phyloP scores from a whole-genome alignment of 2,329 filamentous ascomycete species.

The Fusarium equiseti region DNA sequence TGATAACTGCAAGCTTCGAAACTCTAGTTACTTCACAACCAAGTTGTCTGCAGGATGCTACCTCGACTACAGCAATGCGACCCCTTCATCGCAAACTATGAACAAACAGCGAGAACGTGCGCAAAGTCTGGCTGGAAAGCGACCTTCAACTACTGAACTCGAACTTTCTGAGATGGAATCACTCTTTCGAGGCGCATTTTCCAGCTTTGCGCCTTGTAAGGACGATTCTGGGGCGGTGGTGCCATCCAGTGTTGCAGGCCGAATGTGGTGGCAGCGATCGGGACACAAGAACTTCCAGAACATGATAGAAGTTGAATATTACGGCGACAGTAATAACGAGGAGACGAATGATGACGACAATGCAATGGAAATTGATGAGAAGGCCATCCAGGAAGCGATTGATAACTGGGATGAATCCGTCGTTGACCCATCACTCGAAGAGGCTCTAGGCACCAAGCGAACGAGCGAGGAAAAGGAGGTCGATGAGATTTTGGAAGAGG shows the following conservation, averaged over 20 bases:
- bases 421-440: constrained; percentile 69
- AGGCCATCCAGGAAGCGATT: constrained; percentile 65
- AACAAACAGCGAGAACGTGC: constrained; percentile 79
- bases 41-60: constrained; percentile 75
- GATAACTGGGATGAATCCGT: constrained; percentile 69
- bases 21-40: constrained; percentile 74
- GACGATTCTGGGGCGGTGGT: constrained; percentile 80
- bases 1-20: constrained; percentile 66
- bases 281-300: constrained; percentile 75
- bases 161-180: constrained; percentile 78
- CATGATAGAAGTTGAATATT: constrained; percentile 67
- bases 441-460: constrained; percentile 64
- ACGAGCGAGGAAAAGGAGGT: constrained; percentile 74
- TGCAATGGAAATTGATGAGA: constrained; percentile 62
- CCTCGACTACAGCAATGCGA: constrained; percentile 76
- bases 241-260: constrained; percentile 74
- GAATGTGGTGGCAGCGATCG: constrained; percentile 81
- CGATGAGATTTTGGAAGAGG: constrained; percentile 78
- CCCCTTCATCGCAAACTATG: constrained; percentile 65
- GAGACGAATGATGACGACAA: constrained; percentile 52
- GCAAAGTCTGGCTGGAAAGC: constrained; percentile 72
- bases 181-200: constrained; percentile 81
- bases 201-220: constrained; percentile 80
- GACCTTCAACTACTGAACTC: constrained; percentile 66
- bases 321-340: constrained; percentile 55